Evolutionary conservation across 352 stramenopile species (phyloP).

Genomic region (Globisporangium carolinianum): DNA sequence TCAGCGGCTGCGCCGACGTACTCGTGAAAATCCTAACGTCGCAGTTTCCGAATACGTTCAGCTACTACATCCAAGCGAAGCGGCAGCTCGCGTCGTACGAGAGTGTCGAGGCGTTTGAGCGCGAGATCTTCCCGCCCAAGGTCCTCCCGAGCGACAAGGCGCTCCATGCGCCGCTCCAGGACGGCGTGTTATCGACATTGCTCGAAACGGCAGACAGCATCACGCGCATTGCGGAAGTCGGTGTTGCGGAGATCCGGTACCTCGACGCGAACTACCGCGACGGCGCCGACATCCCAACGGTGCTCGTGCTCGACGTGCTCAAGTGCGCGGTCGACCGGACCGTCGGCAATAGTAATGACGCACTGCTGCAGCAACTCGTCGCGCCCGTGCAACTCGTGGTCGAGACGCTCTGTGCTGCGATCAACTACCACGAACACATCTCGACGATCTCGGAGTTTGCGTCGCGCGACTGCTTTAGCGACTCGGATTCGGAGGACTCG

Average conservation of each 20-base stretch:
- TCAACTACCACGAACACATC: slow-evolving; percentile 76
- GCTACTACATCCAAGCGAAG: slow-evolving; percentile 62
- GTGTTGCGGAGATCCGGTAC: slow-evolving; percentile 55
- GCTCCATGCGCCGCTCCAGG: slow-evolving; percentile 55
- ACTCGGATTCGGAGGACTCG: slow-evolving; percentile 58
- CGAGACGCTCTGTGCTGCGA: slow-evolving; percentile 51
- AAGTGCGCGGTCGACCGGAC: slow-evolving; percentile 42
- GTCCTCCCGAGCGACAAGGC: slow-evolving; percentile 38
- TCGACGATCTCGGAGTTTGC: slow-evolving; percentile 69
- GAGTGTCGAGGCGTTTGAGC: slow-evolving; percentile 61
- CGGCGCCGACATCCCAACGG: slow-evolving; percentile 33
- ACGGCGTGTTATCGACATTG: slow-evolving; percentile 37
- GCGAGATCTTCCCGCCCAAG: slow-evolving; percentile 52
- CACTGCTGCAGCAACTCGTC: slow-evolving; percentile 41
- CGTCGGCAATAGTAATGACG: slow-evolving; percentile 17
- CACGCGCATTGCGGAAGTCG: slow-evolving; percentile 42
- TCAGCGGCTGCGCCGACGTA: slow-evolving; percentile 66
- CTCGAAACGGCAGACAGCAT: slow-evolving; percentile 40
- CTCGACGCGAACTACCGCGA: slow-evolving; percentile 50
- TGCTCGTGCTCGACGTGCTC: slow-evolving; percentile 54
- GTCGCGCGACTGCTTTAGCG: slow-evolving; percentile 66
- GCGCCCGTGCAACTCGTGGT: slow-evolving; percentile 40
- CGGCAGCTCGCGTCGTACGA: slow-evolving; percentile 70
- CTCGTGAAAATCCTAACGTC: slow-evolving; percentile 55
- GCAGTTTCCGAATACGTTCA: slow-evolving; percentile 72